Evolutionary conservation across 331 rosid species (phyloP), one percentile per base, ranked within the genome.

Genomic region (Saraca asoca): DNA sequence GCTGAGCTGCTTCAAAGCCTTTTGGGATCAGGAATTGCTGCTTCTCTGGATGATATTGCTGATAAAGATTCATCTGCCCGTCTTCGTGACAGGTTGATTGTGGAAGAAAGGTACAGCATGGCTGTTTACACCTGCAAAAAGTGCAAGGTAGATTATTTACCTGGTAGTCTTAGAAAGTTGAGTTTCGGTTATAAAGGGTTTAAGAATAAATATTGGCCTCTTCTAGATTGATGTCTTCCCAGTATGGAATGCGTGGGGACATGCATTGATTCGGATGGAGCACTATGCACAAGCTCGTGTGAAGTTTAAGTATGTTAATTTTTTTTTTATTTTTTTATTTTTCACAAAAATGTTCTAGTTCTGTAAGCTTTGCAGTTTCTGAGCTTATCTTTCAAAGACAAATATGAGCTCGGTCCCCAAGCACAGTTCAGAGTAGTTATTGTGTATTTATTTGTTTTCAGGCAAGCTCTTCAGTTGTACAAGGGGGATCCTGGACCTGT

Each of bases 181-280:
- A 34, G 24, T 50, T 70, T 41, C 71, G 63, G 60, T 67, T 59
- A 55, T 67, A 71, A 57, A 66, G 71, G 66, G 51, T 69, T 73
- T 65, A 37, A 56, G 37, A 56, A 39, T 39, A 6, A 64, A 51
- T 31, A 51, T 62, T 78, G 29, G 70, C 17, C 46, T 91, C 69
- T 64, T 66, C 50, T 87, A 93, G 98, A 93, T 93, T 84, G 98
- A 93, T 79, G 91, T 85, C 69, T 82, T 93, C 80, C 98, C 98
- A 9, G 98, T 93, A 55, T 93, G 98, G 98, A 90, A 76, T 79
- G 98, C 98, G 15, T 93, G 98, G 98, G 98, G 96, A 50, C 96
- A 87, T 78, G 98, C 98, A 46, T 79, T 93, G 76, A 81, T 93
- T 79, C 98, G 93, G 78, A 93, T 85, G 95, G 98, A 93, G 85